Evolutionary conservation across 148 eudicot species (phyloP), one percentile per base, ranked within the genome.

Genomic region (Bassia scoparia): DNA sequence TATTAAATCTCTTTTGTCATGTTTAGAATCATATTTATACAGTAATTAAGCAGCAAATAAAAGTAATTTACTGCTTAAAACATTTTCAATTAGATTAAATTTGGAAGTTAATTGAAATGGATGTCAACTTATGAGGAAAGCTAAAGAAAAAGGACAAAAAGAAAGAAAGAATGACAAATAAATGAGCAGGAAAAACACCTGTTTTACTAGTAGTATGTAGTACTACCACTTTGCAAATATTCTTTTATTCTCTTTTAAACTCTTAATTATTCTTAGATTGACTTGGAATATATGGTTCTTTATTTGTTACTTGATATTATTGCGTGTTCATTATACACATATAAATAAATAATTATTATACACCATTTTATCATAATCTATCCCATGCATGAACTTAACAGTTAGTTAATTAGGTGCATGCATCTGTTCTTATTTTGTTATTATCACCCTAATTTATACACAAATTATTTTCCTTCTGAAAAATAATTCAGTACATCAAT

Each of bases 131-230:
- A 50, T 16, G 53, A 58, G 66, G 68, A 30, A 26, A 31, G 56
- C 29, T 52, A 70, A 70, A 70, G 59, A 18, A 11, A 13, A 37
- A 13, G 16, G 50, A 26, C 63, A 71, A 50, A 43, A 63, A 71
- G 58, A 56, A 70, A 53, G 73, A 62, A 71, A 58, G 53, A 11
- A 56, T 71, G 74, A 41, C 74, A 71, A 16, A 35, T 26, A 56
- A 7, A 1, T 14, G 62, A 27, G 53, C 52, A 63, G 61, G 23
- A 48, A 50, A 70, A 58, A 37, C 37, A 64, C 31, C 48, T 74
- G 62, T 27, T 46, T 64, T 37, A 8, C 56, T 17, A 63, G 46
- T 63, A 52, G 24, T 20, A 50, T 38, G 43, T 17, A 63, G 46
- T 63, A 52, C 56, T 20, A 50, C 54, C 20, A 33, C 61, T 74